A percentile compares a stretch with the other conserved stretches of the same genome.
Evolutionary conservation across 2,329 filamentous ascomycete species (phyloP).

Genomic region (Endothia cerciana): DNA sequence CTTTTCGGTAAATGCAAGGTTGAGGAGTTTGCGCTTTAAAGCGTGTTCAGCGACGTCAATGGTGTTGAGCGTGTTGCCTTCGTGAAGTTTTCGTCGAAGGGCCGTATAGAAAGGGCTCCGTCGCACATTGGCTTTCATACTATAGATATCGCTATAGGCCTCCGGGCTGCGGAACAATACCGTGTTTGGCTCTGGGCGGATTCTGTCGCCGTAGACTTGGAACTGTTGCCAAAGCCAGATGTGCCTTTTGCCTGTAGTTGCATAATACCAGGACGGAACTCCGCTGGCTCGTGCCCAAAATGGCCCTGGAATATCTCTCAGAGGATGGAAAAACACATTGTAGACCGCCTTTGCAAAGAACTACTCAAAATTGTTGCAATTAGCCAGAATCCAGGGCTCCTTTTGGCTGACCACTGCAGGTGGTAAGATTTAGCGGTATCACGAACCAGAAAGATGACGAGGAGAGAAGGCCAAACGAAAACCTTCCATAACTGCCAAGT

Average conservation of each 20-base stretch:
- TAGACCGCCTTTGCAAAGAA: slow-evolving; percentile 23
- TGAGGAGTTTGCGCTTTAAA: slow-evolving; percentile 31
- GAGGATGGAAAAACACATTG: slow-evolving; percentile 34
- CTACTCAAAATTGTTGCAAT: not conserved
- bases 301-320: slow-evolving; percentile 33
- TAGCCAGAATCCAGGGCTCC: too few relatives aligned
- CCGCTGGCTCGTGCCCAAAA: slow-evolving; percentile 32
- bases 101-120: slow-evolving; percentile 32
- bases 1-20: slow-evolving; percentile 33
- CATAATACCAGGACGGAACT: slow-evolving; percentile 33
- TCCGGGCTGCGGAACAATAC: slow-evolving; percentile 32
- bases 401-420: too few relatives aligned
- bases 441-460: too few relatives aligned
- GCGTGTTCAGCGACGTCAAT: slow-evolving; percentile 27
- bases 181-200: slow-evolving; percentile 31
- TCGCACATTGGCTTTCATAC: slow-evolving; percentile 33
- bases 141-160: slow-evolving; percentile 32
- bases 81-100: slow-evolving; percentile 14
- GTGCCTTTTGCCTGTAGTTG: slow-evolving; percentile 30
- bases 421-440: too few relatives aligned
- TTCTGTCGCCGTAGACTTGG: slow-evolving; percentile 31
- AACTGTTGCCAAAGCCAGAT: slow-evolving; percentile 33
- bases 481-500: too few relatives aligned
- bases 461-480: too few relatives aligned
- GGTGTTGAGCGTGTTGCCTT: slow-evolving; percentile 28